Evolutionary conservation across 1,139 yeast genomes (phyloP), one percentile per base, ranked within the genome.

Genomic region (Scheffersomyces lignicola): DNA sequence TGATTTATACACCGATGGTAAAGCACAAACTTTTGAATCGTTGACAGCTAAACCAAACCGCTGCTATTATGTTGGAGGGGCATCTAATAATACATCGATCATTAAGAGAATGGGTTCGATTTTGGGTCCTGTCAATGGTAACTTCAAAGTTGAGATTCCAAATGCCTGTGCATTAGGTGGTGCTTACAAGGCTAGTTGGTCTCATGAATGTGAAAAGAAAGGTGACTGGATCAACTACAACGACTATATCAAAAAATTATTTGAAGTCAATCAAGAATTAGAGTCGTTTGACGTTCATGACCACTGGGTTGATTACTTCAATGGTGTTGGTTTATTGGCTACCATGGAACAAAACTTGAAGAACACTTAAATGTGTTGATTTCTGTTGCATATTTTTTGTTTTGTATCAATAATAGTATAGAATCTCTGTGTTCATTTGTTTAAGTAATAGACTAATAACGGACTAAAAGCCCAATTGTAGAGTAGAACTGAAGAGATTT

Each of bases 151-250:
- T 18, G 92, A 86, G 50, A 76, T 87, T 32, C 80, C 92, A 5
- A 89, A 89, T 59, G 95, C 96, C 1, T 89, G 97, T 70, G 97
- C 96, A 1, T 63, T 86, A 32, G 97, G 97, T n/a, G 96, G 96
- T 4, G 95, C 95, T 28, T 85, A 76, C 60, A 84, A 86, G 54
- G 95, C 96, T 1, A 70, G 83, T 34, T 88, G 95, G 86, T 73
- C 83, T 36, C 55, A 65, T 53, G 42, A 54, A 41, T 57, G 73
- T 49, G 74, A 69, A 49, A 25, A 42, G n/a, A 38, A 50, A 35
- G 49, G 57, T 21, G 48, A 62, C 11, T 71, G 71, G 52, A 49
- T 80, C 37, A 63, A 58, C 32, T 64, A 63, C 43, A 65, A 65
- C 39, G 57, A 61, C 20, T 77, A 77, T 54, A 58, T 76, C 33